phyloP scores from a whole-genome alignment of 768 basidiomycete genomes.

The Myochromella boudieri region DNA sequence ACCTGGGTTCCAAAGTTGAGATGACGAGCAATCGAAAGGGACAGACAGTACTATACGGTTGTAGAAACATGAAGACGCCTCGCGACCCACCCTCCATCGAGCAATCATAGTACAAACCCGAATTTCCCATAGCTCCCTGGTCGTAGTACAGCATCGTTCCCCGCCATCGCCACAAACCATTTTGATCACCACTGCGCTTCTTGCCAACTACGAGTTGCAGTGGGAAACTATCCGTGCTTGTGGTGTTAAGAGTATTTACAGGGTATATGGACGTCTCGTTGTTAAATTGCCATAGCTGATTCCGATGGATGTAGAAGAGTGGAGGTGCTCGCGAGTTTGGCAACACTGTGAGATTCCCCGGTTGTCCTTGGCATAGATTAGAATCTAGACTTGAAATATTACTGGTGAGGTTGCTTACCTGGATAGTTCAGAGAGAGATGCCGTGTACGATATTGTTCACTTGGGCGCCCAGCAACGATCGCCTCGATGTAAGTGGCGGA shows the following conservation, averaged over 20 bases:
- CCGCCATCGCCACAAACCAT: conserved; percentile 53
- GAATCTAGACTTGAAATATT: neutral
- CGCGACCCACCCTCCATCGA: conserved; percentile 30
- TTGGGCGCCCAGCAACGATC: conserved; percentile 23
- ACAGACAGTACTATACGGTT: conserved; percentile 35
- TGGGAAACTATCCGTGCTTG: conserved; percentile 39
- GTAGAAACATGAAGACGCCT: conserved; percentile 50
- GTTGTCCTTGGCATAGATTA: conserved; percentile 30
- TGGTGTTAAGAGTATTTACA: conserved; percentile 55
- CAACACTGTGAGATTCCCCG: conserved; percentile 48
- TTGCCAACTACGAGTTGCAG: conserved; percentile 47
- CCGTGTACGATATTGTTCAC: conserved; percentile 17
- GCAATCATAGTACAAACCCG: conserved; percentile 47
- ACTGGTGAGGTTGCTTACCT: conserved; percentile 24
- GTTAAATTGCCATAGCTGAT: conserved; percentile 51
- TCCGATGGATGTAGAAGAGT: conserved; percentile 53
- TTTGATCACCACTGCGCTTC: conserved; percentile 36
- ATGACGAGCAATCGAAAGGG: neutral
- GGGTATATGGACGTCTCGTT: conserved; percentile 57
- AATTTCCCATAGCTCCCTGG: conserved; percentile 37
- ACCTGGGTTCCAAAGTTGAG: conserved; percentile 20
- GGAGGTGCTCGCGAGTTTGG: conserved; percentile 34
- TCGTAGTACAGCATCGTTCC: conserved; percentile 57
- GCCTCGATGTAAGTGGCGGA: conserved; percentile 41
- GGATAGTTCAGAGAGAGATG: conserved; percentile 31